Evolutionary conservation across 352 stramenopile genomes (phyloP), one percentile per base, ranked within the genome.

Genomic region (Pythium grandisporangium): DNA sequence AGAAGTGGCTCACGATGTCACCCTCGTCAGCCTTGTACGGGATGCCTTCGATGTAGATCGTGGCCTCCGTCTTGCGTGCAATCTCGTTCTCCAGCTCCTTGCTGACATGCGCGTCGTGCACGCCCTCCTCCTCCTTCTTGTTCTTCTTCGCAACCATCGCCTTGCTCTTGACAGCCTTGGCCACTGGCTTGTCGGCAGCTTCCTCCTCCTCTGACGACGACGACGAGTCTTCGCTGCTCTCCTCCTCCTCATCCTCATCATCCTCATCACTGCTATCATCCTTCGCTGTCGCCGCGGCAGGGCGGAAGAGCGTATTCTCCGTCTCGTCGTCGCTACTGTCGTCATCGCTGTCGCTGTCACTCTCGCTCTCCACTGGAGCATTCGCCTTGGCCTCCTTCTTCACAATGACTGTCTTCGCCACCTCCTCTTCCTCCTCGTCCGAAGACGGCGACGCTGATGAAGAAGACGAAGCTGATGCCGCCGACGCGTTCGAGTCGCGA

Each of bases 31-130:
- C 77, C 37, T 84, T 76, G 70, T 97, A 99, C 29, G 94, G 87
- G 32, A 99, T 94, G 20, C 95, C 94, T 65, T 98, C 91, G 29
- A 98, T 80, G 61, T 97, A 98, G 25, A 98, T 76, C 0, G 79
- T 93, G 2, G 76, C 77, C 34, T 83, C 70, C 17, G 75, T 90
- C 56, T 93, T 93, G 40, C 70, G 66, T 5, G 54, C 55, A 22
- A 84, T 74, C 53, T 87, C 74, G 22, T 78, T 51, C 38, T 84
- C 58, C 7, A 89, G 33, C 32, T 58, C 45, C 26, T 46, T 50
- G 26, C 22, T 40, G 19, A 56, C 40, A 14, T 53, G 47, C 23
- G 33, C 13, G 10, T 7, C 7, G n/a, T n/a, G n/a, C n/a, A 37
- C 13, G 27, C 11, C 56, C 13, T 34, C 26, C 21, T 45, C 42